Base-by-base conservation (phyloP, 2,329 filamentous ascomycete species). In the Neobulgaria alba region DNA sequence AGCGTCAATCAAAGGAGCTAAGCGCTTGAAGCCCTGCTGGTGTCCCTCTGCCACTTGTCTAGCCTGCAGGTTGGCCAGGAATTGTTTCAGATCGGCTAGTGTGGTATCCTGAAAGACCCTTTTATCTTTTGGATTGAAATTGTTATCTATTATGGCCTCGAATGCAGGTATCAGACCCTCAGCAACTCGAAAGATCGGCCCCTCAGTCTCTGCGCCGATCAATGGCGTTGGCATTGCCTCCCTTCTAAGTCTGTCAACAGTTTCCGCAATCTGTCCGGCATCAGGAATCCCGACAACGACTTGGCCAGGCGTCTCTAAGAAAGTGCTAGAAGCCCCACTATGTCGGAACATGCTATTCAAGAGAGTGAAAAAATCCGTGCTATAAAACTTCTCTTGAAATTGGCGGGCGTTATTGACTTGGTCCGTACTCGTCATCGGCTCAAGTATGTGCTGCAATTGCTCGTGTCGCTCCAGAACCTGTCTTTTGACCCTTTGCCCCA, bases 1-100 rank as follows among this genome's bases (percentile, higher is more conserved):
- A 0, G 58, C 55, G 33, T 61, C 51, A 3, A 61, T n/a, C 31
- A 58, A 52, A 17, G 46, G 43, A 10, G 46, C 45, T 18, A 59
- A 42, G 8, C 62, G 37, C 12, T 44, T 48, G 42, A 62, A 47
- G 29, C 57, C 53, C 34, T 49, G 45, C 41, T 57, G 46, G 10
- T 37, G 41, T 42, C 45, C 42, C 31, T 60, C 56, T n/a, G 50
- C 36, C 10, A 39, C 29, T 45, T 63, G 60, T 20, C 36, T 39
- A 3, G 45, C 34, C 41, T 49, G 18, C n/a, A 57, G 43, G 29
- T 52, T 50, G 7, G 39, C 29, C 18, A 54, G 26, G 19, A 21
- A 40, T 37, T 36, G 16, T 16, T 37, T 26, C 29, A 42, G 18
- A 29, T 42, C 19, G 10, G 26, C 23, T 15, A 42, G 34, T 3